Evolutionary conservation across 1,284 basidiomycete species (phyloP).

Genomic region (Pascua sp.): DNA sequence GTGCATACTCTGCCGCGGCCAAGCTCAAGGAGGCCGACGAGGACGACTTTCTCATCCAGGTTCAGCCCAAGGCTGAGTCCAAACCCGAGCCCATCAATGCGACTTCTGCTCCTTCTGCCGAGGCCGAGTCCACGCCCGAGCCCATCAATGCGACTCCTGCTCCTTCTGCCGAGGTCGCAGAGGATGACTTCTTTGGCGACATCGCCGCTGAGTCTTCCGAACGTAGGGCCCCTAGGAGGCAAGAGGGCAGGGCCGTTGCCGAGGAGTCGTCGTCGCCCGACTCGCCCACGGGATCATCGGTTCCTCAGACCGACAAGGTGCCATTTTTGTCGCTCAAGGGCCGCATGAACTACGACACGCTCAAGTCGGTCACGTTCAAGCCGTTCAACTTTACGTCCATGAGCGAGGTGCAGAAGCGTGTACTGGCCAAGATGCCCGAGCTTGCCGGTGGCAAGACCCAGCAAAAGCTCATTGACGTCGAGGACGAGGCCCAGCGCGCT

Average conservation of each 20-base stretch:
- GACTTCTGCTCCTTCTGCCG: background rate
- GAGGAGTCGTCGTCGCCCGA: background rate
- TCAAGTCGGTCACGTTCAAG: slow-evolving; percentile 62
- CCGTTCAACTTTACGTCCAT: slow-evolving; percentile 73
- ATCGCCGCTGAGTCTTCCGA: background rate
- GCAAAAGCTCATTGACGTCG: slow-evolving; percentile 2
- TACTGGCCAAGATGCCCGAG: slow-evolving; percentile 60
- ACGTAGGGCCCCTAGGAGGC: background rate
- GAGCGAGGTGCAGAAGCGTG: slow-evolving; percentile 79
- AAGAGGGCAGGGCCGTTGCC: background rate
- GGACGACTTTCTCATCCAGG: slow-evolving; percentile 5
- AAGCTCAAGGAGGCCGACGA: slow-evolving; percentile 19
- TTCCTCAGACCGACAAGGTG: slow-evolving; percentile 11
- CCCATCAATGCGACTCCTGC: background rate
- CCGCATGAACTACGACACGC: slow-evolving; percentile 53
- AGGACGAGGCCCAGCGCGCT: slow-evolving; percentile 13
- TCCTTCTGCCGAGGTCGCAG: background rate
- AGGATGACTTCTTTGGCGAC: slow-evolving; percentile 13
- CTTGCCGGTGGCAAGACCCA: slow-evolving; percentile 39
- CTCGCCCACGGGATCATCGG: background rate
- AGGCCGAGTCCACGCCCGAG: background rate
- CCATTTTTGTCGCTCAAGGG: slow-evolving; percentile 54
- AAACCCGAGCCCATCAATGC: background rate
- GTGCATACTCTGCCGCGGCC: slow-evolving; percentile 16
- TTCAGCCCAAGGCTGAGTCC: background rate